These are phyloP conservation scores for Chamaenerion angustifolium DNA, from an alignment of 345 rosid species.

Conservation along the genomic window DNA sequence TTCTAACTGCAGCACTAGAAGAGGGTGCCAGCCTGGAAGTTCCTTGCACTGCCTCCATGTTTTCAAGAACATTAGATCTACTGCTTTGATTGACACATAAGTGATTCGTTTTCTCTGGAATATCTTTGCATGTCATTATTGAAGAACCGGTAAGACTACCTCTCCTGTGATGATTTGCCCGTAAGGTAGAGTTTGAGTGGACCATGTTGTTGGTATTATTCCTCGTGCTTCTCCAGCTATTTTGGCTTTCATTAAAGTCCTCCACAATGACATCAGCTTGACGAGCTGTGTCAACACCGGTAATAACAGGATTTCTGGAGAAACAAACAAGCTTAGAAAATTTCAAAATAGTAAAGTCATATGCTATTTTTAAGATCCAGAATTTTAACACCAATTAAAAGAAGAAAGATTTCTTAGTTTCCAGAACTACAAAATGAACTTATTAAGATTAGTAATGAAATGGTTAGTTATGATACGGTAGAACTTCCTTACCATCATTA, in stretches of 20 bases:
- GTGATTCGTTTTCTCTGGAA: slow-evolving; percentile 10
- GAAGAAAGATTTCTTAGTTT: too few relatives aligned
- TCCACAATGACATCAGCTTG: slow-evolving; percentile 3
- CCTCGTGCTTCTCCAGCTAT: slow-evolving; percentile 46
- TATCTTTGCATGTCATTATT: slow-evolving; percentile 14
- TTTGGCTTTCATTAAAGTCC: slow-evolving; percentile 11
- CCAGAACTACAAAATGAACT: too few relatives aligned
- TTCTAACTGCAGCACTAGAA: slow-evolving; percentile 16
- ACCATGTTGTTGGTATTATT: neutral
- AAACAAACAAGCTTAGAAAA: neutral
- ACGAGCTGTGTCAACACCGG: neutral
- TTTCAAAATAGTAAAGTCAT: neutral
- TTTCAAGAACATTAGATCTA: slow-evolving; percentile 6
- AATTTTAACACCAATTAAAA: too few relatives aligned
- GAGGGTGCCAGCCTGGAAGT: slow-evolving; percentile 17
- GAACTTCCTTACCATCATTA: too few relatives aligned
- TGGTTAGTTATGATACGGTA: too few relatives aligned
- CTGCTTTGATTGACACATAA: slow-evolving; percentile 13
- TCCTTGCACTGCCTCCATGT: slow-evolving; percentile 7
- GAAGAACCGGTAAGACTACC: slow-evolving; percentile 12
- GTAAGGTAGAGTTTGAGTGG: too few relatives aligned
- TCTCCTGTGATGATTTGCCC: neutral
- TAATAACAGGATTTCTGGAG: slow-evolving; percentile 8
- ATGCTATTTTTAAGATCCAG: too few relatives aligned
- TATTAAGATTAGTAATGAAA: too few relatives aligned